A percentile compares a stretch with the other conserved stretches of the same genome.
Evolutionary conservation across 2,329 filamentous ascomycete genomes (phyloP).

Genomic region (Fusarium globosum): DNA sequence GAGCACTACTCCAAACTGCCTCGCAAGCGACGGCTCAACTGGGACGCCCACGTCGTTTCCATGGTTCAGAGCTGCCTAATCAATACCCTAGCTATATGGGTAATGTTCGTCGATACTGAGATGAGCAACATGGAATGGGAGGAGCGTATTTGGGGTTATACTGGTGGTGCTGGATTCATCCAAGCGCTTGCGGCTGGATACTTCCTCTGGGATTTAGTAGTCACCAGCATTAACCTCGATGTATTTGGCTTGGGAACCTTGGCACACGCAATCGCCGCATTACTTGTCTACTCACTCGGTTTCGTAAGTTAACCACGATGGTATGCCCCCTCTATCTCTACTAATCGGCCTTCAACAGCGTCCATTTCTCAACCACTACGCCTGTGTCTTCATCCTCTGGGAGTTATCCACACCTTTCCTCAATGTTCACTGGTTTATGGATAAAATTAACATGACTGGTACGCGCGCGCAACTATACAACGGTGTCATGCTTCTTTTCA

Average conservation of each 20-base stretch:
- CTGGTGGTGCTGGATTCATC: constrained; percentile 75
- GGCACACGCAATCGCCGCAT: constrained; percentile 79
- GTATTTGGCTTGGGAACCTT: constrained; percentile 82
- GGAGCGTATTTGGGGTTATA: constrained; percentile 82
- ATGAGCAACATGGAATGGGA: constrained; percentile 73
- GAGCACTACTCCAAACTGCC: constrained; percentile 71
- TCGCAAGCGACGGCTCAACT: constrained; percentile 75
- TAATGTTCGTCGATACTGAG: constrained; percentile 76
- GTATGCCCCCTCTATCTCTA: background rate
- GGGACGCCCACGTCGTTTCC: constrained; percentile 89
- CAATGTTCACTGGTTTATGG: constrained; percentile 93
- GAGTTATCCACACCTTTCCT: constrained; percentile 87
- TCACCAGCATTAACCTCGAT: constrained; percentile 74
- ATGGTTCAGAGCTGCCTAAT: constrained; percentile 80
- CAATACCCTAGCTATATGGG: constrained; percentile 77
- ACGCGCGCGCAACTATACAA: constrained; percentile 80
- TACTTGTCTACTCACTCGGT: constrained; percentile 80
- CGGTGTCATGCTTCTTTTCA: constrained; percentile 75
- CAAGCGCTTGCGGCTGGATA: constrained; percentile 83
- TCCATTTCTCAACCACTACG: constrained; percentile 88
- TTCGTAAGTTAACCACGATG: constrained; percentile 69
- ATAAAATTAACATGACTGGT: constrained; percentile 85
- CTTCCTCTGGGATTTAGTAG: constrained; percentile 83
- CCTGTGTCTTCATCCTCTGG: constrained; percentile 84
- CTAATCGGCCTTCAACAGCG: constrained; percentile 61